Base-by-base conservation (phyloP, 139 green algal genomes). In the Gonium pectorale region DNA sequence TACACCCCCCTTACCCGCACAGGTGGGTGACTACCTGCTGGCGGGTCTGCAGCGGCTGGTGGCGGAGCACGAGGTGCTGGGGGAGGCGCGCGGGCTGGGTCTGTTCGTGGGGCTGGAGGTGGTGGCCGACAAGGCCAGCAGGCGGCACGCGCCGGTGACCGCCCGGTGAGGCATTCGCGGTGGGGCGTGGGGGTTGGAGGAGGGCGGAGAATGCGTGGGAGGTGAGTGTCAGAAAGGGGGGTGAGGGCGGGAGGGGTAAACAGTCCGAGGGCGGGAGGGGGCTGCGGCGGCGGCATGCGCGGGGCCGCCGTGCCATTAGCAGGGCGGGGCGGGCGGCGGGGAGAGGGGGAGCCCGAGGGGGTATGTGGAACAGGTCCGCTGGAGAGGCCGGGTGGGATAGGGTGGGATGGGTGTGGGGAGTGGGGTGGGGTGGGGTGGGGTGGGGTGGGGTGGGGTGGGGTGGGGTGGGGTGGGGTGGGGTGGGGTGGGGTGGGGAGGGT, bases 51-150 rank as follows among this genome's bases (percentile, higher is more conserved):
- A 37, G 24, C 8, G 19, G 44, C 83, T 90, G 24, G 67, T 78
- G 49, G 43, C 74, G 24, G 35, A 81, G 2, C 87, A 67, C 54
- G 52, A 68, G 19, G 60, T 89, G 38, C 67, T 95, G 26, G 93
- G 93, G 0, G 89, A 96, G 67, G 91, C 94, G 52, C 87, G 93
- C 2, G 93, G 93, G 7, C n/a, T 81, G 9, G 93, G 93, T 17
- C 73, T 96, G 41, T 92, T 95, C 40, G 3, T 92, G 7, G 92
- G 93, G 19, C 41, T 95, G 0, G 93, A 95, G 74, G 46, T 92
- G 11, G 90, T 95, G 0, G 2, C 3, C 5, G 60, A 90, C 43
- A 37, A 31, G 17, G 46, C 29, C 17, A 79, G 19, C 72, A 91
- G 88, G 51, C 49, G 54, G 1, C 72, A 86, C 1, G 88, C 70